A percentile compares a stretch with the other conserved stretches of the same genome.
phyloP scores from a whole-genome alignment of 202 grass and related monocot genomes.

The Carex arenaria region DNA sequence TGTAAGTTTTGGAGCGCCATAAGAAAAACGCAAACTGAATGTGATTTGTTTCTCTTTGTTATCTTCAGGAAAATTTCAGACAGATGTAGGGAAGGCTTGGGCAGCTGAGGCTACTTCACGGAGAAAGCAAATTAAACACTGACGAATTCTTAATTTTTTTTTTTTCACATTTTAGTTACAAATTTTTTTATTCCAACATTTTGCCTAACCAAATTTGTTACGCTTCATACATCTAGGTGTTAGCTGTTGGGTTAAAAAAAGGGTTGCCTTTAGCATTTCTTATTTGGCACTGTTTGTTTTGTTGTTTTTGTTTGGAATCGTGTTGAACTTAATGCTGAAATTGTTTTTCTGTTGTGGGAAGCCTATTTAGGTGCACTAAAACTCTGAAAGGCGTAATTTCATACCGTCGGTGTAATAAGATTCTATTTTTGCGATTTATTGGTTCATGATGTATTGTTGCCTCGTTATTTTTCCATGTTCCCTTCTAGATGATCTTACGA shows the following conservation, averaged over 20 bases:
- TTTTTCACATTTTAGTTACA: not conserved
- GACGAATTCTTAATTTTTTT: not conserved
- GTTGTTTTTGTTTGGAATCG: not conserved
- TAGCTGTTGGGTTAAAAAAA: constrained; percentile 8
- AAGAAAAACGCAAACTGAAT: not conserved
- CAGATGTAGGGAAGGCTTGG: constrained; percentile 91
- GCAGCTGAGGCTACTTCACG: constrained; percentile 72
- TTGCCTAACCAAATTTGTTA: constrained; percentile 11
- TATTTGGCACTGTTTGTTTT: not conserved
- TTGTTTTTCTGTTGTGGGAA: not conserved
- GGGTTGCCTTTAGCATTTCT: not conserved
- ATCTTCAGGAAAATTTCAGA: constrained; percentile 84
- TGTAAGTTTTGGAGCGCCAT: not conserved
- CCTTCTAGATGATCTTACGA: not conserved
- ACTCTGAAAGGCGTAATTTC: not conserved
- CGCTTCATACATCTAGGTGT: not conserved
- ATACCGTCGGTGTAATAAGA: not conserved
- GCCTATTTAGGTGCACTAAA: not conserved
- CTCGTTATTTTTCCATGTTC: not conserved
- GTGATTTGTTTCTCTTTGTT: not conserved
- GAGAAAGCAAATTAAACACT: constrained; percentile 50
- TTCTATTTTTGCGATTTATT: not conserved
- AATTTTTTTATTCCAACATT: not conserved
- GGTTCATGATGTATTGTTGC: not conserved
- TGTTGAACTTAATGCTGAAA: not conserved